Evolutionary conservation across 2,329 filamentous ascomycete genomes (phyloP), one percentile per base, ranked within the genome.

Genomic region (Byssoonygena ceratinophila): DNA sequence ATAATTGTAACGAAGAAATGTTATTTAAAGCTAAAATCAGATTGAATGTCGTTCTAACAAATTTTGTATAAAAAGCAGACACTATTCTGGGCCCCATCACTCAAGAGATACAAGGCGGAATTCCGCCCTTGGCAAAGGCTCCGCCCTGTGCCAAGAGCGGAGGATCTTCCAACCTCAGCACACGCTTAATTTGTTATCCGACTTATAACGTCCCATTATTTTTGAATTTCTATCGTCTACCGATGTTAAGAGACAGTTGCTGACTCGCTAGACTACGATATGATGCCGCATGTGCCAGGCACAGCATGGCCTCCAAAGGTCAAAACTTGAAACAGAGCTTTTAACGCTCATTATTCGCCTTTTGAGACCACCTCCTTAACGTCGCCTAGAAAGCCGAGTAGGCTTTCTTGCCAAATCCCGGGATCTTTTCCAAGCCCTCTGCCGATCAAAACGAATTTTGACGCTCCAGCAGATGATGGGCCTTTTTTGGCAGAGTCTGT

Each of bases 401-500:
- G 64, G 52, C 64, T 71, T 49, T 58, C 55, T 54, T 60, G 61
- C 69, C 69, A 71, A 6, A 62, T 57, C 27, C 55, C 57, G 16
- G 54, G 58, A 60, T 62, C 58, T 43, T 54, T 49, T 46, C 68
- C 68, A 34, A 75, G 58, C 3, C 71, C 70, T 49, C 70, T 57
- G 14, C 73, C 73, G 57, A 76, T 76, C 25, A 76, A 60, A 11
- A 75, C 72, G 56, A 76, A 64, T 60, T 73, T 75, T 53, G 67
- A 71, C 31, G 64, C 60, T 39, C 55, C 56, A 14, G 54, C 51
- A 14, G 65, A 58, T 7, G 55, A 53, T 12, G 57, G 53, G n/a
- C 59, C 52, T 6, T 57, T 50, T 1, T 54, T 57, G n/a, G 65
- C 60, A 12, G 62, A 59, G 59, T 95, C 88, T 22, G 87, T 79